Evolutionary conservation across 495 filamentous ascomycete species (phyloP).

Genomic region (Pyronema omphalodes): DNA sequence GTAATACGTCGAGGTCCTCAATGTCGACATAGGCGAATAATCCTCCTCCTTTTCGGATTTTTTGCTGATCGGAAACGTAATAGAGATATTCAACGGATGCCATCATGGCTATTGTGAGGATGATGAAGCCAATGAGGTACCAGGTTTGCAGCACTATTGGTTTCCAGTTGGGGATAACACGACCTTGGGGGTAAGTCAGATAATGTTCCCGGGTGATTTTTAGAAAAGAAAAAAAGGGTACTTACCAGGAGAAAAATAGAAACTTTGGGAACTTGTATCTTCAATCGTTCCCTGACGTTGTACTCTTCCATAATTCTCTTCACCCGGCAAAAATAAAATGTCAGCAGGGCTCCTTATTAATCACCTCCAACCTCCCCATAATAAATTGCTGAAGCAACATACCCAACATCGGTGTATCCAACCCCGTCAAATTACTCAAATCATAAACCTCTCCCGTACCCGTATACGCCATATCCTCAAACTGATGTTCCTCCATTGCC

Average conservation of each 20-base stretch:
- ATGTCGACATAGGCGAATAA: constrained; percentile 36
- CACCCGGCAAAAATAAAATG: no score
- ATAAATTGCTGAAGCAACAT: no score
- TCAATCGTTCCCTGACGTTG: constrained; percentile 14
- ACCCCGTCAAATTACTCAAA: constrained; percentile 18
- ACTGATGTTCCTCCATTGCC: constrained; percentile 18
- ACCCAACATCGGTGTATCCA: neutral
- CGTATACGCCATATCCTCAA: constrained; percentile 14
- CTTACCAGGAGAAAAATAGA: constrained; percentile 21
- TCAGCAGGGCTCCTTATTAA: no score
- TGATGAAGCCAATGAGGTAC: constrained; percentile 38
- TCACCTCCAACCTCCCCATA: no score
- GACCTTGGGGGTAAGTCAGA: constrained; percentile 12
- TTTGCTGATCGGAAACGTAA: constrained; percentile 30
- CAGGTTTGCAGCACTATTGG: constrained; percentile 51
- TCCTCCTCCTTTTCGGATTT: constrained; percentile 12
- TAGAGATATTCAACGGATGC: constrained; percentile 42
- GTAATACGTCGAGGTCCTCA: constrained; percentile 30
- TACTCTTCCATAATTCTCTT: neutral
- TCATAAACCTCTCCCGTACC: constrained; percentile 20
- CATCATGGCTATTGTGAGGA: constrained; percentile 38
- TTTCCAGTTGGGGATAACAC: constrained; percentile 42
- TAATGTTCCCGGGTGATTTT: neutral
- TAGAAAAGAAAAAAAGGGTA: neutral
- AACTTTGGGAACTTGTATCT: constrained; percentile 5